These are phyloP conservation scores for Gaertneriomyces semiglobifer DNA, from an alignment of 192 early-diverging fungal species.

Conservation along the genomic window DNA sequence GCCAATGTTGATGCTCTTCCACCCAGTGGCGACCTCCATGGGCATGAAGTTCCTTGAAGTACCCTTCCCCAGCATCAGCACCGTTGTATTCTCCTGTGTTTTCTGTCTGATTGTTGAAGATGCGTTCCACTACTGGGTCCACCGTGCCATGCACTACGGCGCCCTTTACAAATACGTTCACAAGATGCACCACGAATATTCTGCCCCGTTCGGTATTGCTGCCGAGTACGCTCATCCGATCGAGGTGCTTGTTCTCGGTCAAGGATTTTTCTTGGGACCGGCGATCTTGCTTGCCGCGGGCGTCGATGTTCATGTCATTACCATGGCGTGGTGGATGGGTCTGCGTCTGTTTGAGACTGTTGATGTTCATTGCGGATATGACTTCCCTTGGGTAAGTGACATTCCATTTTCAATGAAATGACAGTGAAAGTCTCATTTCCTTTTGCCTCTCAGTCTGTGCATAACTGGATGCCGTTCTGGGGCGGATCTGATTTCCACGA, in stretches of 20 bases:
- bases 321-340: conserved; percentile 82
- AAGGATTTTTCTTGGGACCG: conserved; percentile 83
- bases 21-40: conserved; percentile 74
- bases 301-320: conserved; percentile 70
- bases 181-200: conserved; percentile 93
- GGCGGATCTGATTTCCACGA: conserved; percentile 72
- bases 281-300: conserved; percentile 53
- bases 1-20: conserved; percentile 85
- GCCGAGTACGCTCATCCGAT: conserved; percentile 92
- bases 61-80: conserved; percentile 65
- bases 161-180: conserved; percentile 87
- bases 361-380: conserved; percentile 94
- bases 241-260: conserved; percentile 80
- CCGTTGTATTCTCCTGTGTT: conserved; percentile 17
- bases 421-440: neutral
- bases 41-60: conserved; percentile 81
- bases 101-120: conserved; percentile 87
- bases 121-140: conserved; percentile 88
- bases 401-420: conserved; percentile 35
- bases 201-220: conserved; percentile 79
- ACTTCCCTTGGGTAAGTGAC: conserved; percentile 92
- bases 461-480: conserved; percentile 26
- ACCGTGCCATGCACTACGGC: conserved; percentile 85
- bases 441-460: conserved; percentile 12
- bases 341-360: conserved; percentile 83